Evolutionary conservation across 75 land plant species (phyloP).

Genomic region (Chamaecyparis obtusa): DNA sequence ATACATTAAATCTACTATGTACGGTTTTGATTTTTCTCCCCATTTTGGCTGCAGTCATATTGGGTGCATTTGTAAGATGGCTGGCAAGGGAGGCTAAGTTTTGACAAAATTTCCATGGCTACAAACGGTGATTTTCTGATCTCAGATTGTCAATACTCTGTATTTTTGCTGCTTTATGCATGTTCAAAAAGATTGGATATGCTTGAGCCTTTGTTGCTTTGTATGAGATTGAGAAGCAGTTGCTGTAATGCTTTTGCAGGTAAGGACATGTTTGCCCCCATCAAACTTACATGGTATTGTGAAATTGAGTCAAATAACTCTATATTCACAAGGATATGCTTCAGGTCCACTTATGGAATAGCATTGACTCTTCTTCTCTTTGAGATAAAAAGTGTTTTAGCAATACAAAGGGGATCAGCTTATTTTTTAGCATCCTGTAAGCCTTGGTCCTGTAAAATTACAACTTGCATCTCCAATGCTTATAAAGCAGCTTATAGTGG

Average conservation of each 20-base stretch:
- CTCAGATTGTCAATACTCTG: not conserved
- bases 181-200: not conserved
- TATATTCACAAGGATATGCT: not conserved
- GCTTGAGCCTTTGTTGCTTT: not conserved
- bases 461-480: constrained; percentile 20
- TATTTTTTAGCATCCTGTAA: constrained; percentile 32
- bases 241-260: not conserved
- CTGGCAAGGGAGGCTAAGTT: constrained; percentile 5
- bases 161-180: not conserved
- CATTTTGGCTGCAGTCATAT: not conserved
- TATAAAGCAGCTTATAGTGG: constrained; percentile 18
- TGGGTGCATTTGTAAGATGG: not conserved
- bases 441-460: constrained; percentile 46
- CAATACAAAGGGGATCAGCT: constrained; percentile 2
- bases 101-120: constrained; percentile 3
- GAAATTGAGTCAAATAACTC: not conserved
- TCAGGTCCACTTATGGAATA: constrained; percentile 4
- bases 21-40: not conserved
- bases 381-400: constrained; percentile 1
- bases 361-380: not conserved
- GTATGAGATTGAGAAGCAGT: not conserved
- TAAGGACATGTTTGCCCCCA: constrained; percentile 4
- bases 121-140: not conserved
- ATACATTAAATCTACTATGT: not conserved
- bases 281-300: not conserved